Evolutionary conservation across 371 early-diverging fungal species (phyloP), one percentile per base, ranked within the genome.

Genomic region (Enterospora canceri): DNA sequence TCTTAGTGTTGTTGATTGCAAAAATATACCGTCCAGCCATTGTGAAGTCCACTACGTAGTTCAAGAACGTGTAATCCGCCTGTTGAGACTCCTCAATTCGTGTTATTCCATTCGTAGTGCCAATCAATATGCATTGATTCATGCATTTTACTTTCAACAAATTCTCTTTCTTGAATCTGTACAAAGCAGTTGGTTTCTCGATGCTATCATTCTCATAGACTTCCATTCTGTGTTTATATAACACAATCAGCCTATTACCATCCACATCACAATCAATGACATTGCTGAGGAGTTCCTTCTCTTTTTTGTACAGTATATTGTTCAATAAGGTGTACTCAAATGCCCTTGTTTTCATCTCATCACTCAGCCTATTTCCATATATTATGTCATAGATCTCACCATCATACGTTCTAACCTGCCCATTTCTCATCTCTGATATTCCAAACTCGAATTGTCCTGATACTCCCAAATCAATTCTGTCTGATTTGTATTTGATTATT

Each of bases 41-140:
- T 46, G 19, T 54, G 47, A 64, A 64, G 31, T 64, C 65, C 4
- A 64, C 24, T 15, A 49, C 54, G 30, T 53, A 64, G 18, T 51
- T 33, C 29, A 64, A 5, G 12, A 51, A 15, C 18, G 8, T 19
- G 8, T 51, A 21, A 8, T 51, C 53, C 15, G 26, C 53, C 8
- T n/a, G 8, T 40, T 40, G 12, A 40, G 40, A 8, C 8, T 40
- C n/a, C 40, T 40, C n/a, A 8, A 51, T 24, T 26, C 19, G 18
- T 51, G 4, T 51, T 21, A 51, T 19, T 8, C 53, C 53, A 19
- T 19, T 8, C 26, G 53, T 21, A 4, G 8, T 19, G 8, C 21
- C 15, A 21, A 19, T 26, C 8, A 24, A 21, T 21, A 51, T 21
- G 53, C 5, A 8, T 51, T 18, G 26, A 19, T 51, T 51, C 18